Evolutionary conservation across 2,329 filamentous ascomycete species (phyloP).

Genomic region (Pochonia chlamydosporia): DNA sequence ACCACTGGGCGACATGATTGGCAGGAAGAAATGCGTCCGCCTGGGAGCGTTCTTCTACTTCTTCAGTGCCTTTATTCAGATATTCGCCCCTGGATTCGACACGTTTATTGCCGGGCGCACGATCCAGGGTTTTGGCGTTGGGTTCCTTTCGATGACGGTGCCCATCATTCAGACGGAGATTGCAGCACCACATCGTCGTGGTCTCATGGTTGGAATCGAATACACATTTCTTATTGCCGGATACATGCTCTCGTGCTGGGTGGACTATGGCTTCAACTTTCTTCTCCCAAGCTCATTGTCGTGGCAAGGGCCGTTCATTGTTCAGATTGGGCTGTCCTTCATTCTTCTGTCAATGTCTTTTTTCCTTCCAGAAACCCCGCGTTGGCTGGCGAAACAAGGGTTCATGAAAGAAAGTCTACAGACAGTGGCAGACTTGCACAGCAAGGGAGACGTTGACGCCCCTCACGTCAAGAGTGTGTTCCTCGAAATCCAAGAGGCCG

Average conservation of each 20-base stretch:
- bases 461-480: conserved; percentile 29
- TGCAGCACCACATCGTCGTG: conserved; percentile 12
- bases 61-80: conserved; percentile 12
- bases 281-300: conserved; percentile 8
- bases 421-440: conserved; percentile 33
- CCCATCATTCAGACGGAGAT: conserved; percentile 14
- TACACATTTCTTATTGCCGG: conserved; percentile 13
- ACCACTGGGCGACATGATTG: conserved; percentile 10
- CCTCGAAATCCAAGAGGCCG: conserved; percentile 10
- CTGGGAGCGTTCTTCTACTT: conserved; percentile 12
- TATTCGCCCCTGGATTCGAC: conserved; percentile 10
- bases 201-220: conserved; percentile 13
- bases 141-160: conserved; percentile 12
- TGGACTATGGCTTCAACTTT: conserved; percentile 12
- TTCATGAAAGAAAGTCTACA: conserved; percentile 23
- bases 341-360: conserved; percentile 12
- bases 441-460: conserved; percentile 26
- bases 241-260: conserved; percentile 12
- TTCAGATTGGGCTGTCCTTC: conserved; percentile 11
- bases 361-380: conserved; percentile 27
- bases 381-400: conserved; percentile 33
- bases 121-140: conserved; percentile 11
- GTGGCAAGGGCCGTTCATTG: conserved; percentile 13
- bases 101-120: conserved; percentile 10
- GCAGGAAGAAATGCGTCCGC: conserved; percentile 11